Conservation (phyloP, 140 eudicot genomes). For the Flaveria floridana region DNA sequence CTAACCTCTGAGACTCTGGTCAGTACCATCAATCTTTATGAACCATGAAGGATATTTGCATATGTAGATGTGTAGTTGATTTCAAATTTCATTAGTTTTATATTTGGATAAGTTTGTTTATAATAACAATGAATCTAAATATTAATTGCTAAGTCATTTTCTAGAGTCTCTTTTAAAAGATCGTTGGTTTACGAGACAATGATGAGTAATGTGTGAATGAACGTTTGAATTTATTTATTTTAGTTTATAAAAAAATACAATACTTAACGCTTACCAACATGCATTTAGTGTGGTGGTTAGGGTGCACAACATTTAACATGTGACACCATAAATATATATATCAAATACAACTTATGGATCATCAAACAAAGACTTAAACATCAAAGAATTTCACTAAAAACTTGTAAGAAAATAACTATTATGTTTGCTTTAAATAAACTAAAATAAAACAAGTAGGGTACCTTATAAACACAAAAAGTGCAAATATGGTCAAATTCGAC, state of each 20-base stretch:
- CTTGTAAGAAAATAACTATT: background rate
- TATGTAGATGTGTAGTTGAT: too few relatives aligned
- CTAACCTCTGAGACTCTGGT: too few relatives aligned
- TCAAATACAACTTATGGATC: background rate
- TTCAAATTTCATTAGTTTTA: too few relatives aligned
- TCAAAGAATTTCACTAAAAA: background rate
- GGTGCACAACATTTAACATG: too few relatives aligned
- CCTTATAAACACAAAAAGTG: background rate
- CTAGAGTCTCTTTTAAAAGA: background rate
- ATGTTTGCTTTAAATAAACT: background rate
- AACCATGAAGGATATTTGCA: too few relatives aligned
- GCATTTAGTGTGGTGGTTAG: too few relatives aligned
- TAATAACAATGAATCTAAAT: too few relatives aligned
- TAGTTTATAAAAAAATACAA: too few relatives aligned
- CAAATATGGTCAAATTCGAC: slow-evolving; percentile 14
- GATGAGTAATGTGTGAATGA: background rate
- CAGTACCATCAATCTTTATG: too few relatives aligned
- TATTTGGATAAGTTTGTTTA: too few relatives aligned
- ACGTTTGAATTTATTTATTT: background rate
- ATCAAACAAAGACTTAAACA: background rate
- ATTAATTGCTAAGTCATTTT: background rate
- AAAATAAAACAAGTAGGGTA: too few relatives aligned
- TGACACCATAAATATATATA: too few relatives aligned
- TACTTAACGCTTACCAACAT: background rate
- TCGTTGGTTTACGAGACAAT: background rate